A percentile compares a stretch with the other conserved stretches of the same genome.
These are phyloP conservation scores for Ustilago trichophora DNA, from an alignment of 1,284 basidiomycete species.

Conservation along the genomic window DNA sequence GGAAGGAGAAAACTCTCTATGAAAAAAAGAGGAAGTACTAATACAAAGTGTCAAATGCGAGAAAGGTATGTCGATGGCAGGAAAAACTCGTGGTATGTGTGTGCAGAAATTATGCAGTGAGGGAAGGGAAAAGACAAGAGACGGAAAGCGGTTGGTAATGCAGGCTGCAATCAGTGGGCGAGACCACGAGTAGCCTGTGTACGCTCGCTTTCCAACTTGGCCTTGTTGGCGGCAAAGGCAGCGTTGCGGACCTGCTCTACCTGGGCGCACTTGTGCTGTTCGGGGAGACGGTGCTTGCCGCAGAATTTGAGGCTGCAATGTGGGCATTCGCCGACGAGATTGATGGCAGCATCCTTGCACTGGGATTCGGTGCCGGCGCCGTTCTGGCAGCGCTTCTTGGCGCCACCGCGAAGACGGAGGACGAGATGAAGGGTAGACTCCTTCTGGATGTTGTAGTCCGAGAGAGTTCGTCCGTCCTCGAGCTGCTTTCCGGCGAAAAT, in stretches of 20 bases:
- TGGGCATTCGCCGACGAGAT: conserved; percentile 65
- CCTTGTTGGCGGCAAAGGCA: conserved; percentile 65
- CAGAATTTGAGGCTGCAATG: conserved; percentile 65
- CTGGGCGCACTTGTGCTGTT: conserved; percentile 63
- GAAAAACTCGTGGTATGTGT: background rate
- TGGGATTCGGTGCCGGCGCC: conserved; percentile 58
- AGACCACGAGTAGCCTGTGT: conserved; percentile 60
- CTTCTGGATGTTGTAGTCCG: conserved; percentile 68
- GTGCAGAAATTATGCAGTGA: background rate
- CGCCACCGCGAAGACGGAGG: conserved; percentile 64
- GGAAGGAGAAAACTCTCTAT: too few relatives aligned
- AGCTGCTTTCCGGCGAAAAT: conserved; percentile 70
- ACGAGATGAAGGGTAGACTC: conserved; percentile 64
- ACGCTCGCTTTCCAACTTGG: conserved; percentile 63
- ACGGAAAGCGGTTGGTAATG: too few relatives aligned
- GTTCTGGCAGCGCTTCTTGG: conserved; percentile 65
- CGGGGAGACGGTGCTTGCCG: conserved; percentile 63
- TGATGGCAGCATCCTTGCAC: conserved; percentile 65
- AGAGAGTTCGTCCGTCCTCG: conserved; percentile 69
- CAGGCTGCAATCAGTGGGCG: too few relatives aligned
- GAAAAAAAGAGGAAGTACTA: background rate
- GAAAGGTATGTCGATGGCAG: too few relatives aligned
- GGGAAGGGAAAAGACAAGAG: background rate
- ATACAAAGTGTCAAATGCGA: background rate
- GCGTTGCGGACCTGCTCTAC: conserved; percentile 61